A percentile compares a stretch with the other conserved stretches of the same genome.
phyloP scores from a whole-genome alignment of 1,139 yeast species.

The Lodderomyces orthopsilosis region DNA sequence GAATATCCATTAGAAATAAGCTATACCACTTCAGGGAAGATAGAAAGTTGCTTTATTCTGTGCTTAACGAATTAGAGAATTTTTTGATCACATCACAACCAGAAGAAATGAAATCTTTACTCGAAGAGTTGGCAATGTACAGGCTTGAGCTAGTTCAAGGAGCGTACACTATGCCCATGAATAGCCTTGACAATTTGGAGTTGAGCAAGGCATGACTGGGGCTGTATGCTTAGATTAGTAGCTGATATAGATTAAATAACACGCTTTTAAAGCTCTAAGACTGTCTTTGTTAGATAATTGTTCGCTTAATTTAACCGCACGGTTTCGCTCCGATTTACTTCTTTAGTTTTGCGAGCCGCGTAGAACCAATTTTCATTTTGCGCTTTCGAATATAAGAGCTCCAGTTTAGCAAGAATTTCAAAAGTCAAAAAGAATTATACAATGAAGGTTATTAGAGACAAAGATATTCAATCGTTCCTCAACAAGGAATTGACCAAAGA shows the following conservation, averaged over 20 bases:
- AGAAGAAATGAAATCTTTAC: background rate
- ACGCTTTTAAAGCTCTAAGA: no score
- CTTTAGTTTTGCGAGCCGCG: background rate
- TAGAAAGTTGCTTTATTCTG: slow-evolving; percentile 17
- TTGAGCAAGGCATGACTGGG: background rate
- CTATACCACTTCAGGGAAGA: slow-evolving; percentile 17
- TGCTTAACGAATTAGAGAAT: slow-evolving; percentile 20
- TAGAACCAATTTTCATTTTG: background rate
- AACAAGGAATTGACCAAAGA: slow-evolving; percentile 17
- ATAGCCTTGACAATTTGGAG: background rate
- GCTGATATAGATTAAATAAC: background rate
- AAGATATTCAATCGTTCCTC: slow-evolving; percentile 19
- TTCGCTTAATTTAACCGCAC: background rate
- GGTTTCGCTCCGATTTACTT: background rate
- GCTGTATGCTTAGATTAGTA: background rate
- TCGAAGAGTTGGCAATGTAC: slow-evolving; percentile 3
- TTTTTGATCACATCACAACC: slow-evolving; percentile 12
- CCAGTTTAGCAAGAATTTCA: background rate
- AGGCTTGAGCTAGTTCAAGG: slow-evolving; percentile 5
- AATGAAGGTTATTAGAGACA: slow-evolving; percentile 33
- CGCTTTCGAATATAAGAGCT: background rate
- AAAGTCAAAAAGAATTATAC: background rate
- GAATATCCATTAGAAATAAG: slow-evolving; percentile 30
- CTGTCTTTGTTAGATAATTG: no score
- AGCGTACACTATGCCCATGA: slow-evolving; percentile 3